These are phyloP conservation scores for Penicillium digitatum DNA, from an alignment of 2,329 filamentous ascomycete genomes.

Conservation along the genomic window DNA sequence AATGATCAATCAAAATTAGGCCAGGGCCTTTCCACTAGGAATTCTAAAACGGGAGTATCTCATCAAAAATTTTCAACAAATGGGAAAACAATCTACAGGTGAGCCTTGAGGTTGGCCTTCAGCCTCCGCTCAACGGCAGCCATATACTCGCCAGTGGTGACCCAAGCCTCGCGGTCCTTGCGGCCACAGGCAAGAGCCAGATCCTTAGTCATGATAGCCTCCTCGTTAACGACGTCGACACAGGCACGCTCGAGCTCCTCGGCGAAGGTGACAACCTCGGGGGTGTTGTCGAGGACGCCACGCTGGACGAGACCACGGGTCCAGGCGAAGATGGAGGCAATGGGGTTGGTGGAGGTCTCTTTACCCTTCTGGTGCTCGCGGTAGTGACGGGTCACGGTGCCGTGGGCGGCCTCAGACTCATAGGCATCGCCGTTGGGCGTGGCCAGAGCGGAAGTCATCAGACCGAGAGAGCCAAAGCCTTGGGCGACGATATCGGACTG, in stretches of 20 bases:
- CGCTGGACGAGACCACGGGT: constrained; percentile 90
- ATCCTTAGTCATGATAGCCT: constrained; percentile 99
- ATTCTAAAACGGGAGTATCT: constrained; percentile 17
- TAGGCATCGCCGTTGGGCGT: constrained; percentile 96
- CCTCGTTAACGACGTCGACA: constrained; percentile 86
- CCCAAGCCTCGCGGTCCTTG: constrained; percentile 77
- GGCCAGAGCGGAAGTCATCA: constrained; percentile 97
- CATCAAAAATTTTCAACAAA: constrained; percentile 10
- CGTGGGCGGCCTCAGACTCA: constrained; percentile 96
- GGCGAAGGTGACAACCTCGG: constrained; percentile 85
- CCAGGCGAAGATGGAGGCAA: constrained; percentile 99
- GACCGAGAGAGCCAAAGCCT: constrained; percentile 93
- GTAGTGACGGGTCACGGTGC: constrained; percentile 97
- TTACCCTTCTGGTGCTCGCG: constrained; percentile 97
- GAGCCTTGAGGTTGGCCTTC: constrained; percentile 62
- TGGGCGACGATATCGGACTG: constrained; percentile 98
- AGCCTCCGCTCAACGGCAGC: constrained; percentile 86
- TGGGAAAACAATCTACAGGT: constrained; percentile 28
- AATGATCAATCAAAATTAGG: constrained; percentile 12
- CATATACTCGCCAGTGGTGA: constrained; percentile 88
- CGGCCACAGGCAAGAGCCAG: constrained; percentile 91
- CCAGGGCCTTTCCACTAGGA: background rate
- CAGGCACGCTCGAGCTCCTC: constrained; percentile 90
- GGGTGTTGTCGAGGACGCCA: constrained; percentile 79
- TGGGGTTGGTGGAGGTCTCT: constrained; percentile 97